Conservation (phyloP, 331 rosid species). For the Rhamnella rubrinervis region DNA sequence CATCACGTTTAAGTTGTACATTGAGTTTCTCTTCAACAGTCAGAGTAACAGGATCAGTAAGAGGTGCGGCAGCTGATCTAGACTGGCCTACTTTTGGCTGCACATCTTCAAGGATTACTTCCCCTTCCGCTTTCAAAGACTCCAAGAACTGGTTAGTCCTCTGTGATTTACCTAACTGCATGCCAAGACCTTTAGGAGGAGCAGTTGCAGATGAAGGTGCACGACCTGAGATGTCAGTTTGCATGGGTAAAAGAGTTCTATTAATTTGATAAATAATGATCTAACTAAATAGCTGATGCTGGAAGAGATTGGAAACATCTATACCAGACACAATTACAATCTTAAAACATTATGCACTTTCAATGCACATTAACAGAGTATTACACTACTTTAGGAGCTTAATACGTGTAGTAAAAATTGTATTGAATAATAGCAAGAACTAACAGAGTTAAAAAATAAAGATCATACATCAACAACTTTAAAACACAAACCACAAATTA, state of each 20-base stretch:
- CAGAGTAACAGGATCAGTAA: constrained; percentile 87
- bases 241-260: constrained; percentile 16
- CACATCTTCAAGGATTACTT: constrained; percentile 86
- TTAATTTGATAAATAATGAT: neutral
- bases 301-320: neutral
- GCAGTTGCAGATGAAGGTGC: constrained; percentile 84
- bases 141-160: constrained; percentile 85
- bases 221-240: constrained; percentile 47
- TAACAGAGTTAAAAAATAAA: neutral
- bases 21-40: constrained; percentile 91
- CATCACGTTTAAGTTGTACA: constrained; percentile 85
- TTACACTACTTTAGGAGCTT: neutral
- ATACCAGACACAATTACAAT: neutral
- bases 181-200: constrained; percentile 88
- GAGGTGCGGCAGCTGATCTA: constrained; percentile 65
- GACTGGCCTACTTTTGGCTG: constrained; percentile 72
- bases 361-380: neutral
- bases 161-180: constrained; percentile 87
- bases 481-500: neutral
- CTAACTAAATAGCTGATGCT: neutral
- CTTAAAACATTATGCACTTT: neutral
- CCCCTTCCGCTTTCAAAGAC: constrained; percentile 96
- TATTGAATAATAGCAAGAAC: neutral
- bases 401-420: neutral
- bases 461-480: neutral